Evolutionary conservation across 1,284 basidiomycete genomes (phyloP).

Genomic region (Irpex sp.): DNA sequence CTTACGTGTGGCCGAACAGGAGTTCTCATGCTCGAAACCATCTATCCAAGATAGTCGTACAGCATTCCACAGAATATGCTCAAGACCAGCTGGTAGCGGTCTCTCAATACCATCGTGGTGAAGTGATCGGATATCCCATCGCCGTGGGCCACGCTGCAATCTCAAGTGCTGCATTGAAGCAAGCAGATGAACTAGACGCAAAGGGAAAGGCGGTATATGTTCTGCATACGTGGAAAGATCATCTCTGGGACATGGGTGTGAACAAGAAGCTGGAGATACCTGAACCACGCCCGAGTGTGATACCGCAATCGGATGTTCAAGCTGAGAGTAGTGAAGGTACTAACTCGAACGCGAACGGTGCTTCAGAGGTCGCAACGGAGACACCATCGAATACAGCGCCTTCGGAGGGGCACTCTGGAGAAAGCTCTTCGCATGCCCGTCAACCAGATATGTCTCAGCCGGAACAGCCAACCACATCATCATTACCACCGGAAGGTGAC

Average conservation of each 20-base stretch:
- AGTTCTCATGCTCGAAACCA: slow-evolving; percentile 4
- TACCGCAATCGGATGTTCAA: background rate
- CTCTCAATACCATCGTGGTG: slow-evolving; percentile 41
- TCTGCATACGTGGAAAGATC: slow-evolving; percentile 69
- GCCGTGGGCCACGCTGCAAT: slow-evolving; percentile 71
- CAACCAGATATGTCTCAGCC: background rate
- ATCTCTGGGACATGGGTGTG: slow-evolving; percentile 65
- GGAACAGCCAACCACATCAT: background rate
- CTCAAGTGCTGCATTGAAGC: slow-evolving; percentile 38
- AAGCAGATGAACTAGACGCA: slow-evolving; percentile 34
- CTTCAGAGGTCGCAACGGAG: slow-evolving; percentile 7
- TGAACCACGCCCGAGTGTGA: slow-evolving; percentile 24
- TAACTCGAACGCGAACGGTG: slow-evolving; percentile 12
- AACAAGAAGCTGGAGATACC: slow-evolving; percentile 57
- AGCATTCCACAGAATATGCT: slow-evolving; percentile 38
- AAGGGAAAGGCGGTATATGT: slow-evolving; percentile 76
- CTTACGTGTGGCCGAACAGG: background rate
- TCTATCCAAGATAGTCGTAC: slow-evolving; percentile 49
- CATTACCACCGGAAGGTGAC: slow-evolving; percentile 5
- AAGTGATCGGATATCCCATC: slow-evolving; percentile 45
- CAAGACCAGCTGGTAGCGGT: slow-evolving; percentile 58
- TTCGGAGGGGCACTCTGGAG: background rate
- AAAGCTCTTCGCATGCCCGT: background rate
- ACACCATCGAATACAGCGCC: background rate
- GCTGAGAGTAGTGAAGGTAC: background rate